Percentiles rank a stretch among this genome's conserved stretches.
Evolutionary conservation across 139 green algal species (phyloP).

Genomic region (Chlamydomonas eustigma): DNA sequence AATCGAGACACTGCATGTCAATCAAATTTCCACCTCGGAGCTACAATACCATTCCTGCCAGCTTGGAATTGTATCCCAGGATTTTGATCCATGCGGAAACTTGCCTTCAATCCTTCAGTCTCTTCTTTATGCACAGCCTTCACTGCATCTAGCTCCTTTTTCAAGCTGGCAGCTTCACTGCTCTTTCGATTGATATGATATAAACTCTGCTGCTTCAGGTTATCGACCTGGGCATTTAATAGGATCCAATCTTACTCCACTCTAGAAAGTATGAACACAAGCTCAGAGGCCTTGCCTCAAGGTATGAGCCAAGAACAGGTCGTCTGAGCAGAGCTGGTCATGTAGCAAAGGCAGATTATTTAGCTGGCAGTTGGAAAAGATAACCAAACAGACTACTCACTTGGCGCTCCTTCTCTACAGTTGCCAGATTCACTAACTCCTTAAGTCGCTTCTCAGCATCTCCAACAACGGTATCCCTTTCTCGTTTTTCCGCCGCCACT

Average conservation of each 20-base stretch:
- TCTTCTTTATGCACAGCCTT: neutral
- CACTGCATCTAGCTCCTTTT: slow-evolving; percentile 9
- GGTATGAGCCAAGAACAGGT: too few species aligned
- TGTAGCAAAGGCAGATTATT: neutral
- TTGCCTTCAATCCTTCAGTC: neutral
- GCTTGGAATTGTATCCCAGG: too few species aligned
- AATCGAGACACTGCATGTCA: too few species aligned
- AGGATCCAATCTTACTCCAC: too few species aligned
- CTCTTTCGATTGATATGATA: slow-evolving; percentile 19
- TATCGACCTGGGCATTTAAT: slow-evolving; percentile 35
- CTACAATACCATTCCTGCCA: too few species aligned
- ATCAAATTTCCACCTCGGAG: too few species aligned
- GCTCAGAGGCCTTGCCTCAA: too few species aligned
- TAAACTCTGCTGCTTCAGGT: slow-evolving; percentile 30
- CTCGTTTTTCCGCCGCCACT: neutral
- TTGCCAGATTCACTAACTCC: neutral
- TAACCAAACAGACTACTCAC: slow-evolving; percentile 14
- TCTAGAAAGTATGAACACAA: too few species aligned
- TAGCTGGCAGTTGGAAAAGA: neutral
- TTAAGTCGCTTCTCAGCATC: neutral
- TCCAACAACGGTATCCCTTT: neutral
- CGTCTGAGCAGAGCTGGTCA: too few species aligned
- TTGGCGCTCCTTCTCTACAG: slow-evolving; percentile 20
- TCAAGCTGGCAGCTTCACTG: slow-evolving; percentile 11
- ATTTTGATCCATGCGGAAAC: too few species aligned